Conservation (phyloP, 768 basidiomycete genomes). For the Psilocybe sp. region DNA sequence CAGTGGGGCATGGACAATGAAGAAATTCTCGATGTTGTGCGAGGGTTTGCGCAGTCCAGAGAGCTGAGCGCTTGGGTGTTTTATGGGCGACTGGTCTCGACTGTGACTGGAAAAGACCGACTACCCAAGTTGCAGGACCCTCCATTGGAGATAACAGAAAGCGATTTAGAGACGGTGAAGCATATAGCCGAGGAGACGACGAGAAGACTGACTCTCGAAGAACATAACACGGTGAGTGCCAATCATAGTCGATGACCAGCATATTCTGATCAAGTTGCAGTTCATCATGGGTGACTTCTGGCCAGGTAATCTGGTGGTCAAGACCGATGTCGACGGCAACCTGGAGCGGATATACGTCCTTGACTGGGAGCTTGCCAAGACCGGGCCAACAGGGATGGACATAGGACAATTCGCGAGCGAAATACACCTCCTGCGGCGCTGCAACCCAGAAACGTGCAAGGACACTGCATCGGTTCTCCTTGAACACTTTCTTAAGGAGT, state of each 20-base stretch:
- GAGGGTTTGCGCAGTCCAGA: slow-evolving; percentile 37
- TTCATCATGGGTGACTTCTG: slow-evolving; percentile 73
- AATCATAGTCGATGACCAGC: neutral
- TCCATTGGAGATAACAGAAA: slow-evolving; percentile 32
- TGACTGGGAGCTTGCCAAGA: slow-evolving; percentile 66
- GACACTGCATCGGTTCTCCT: slow-evolving; percentile 35
- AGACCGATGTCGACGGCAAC: slow-evolving; percentile 25
- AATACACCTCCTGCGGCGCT: slow-evolving; percentile 46
- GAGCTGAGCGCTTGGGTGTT: slow-evolving; percentile 35
- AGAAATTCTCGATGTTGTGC: slow-evolving; percentile 30
- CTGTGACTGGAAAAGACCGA: slow-evolving; percentile 27
- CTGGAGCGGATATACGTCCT: slow-evolving; percentile 46
- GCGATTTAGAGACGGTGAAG: slow-evolving; percentile 27
- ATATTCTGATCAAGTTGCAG: slow-evolving; percentile 14
- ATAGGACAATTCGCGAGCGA: slow-evolving; percentile 69
- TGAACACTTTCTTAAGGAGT: slow-evolving; percentile 43
- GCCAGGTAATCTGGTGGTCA: slow-evolving; percentile 66
- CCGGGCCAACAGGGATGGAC: slow-evolving; percentile 56
- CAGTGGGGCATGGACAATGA: slow-evolving; percentile 36
- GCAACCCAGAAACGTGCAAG: slow-evolving; percentile 34
- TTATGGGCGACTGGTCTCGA: slow-evolving; percentile 46
- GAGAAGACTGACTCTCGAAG: slow-evolving; percentile 18
- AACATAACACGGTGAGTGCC: slow-evolving; percentile 22
- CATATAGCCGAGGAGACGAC: slow-evolving; percentile 23
- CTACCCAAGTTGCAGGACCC: slow-evolving; percentile 40